These are phyloP conservation scores for Cercospora sesami DNA, from an alignment of 2,329 filamentous ascomycete genomes.

Conservation along the genomic window DNA sequence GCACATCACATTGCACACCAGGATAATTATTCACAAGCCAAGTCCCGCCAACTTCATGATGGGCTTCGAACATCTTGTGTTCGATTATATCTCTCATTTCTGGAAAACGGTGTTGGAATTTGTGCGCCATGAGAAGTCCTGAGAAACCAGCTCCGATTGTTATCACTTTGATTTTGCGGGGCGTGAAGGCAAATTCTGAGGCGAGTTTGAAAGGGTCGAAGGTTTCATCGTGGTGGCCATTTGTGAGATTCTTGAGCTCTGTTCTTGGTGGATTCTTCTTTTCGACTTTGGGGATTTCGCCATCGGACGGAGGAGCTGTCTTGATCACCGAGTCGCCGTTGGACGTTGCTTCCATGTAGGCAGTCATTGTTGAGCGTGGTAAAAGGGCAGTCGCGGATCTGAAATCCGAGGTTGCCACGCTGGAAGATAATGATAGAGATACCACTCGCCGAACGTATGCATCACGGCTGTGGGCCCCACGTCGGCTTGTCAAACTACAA, in stretches of 20 bases:
- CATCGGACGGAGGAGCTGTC: background rate
- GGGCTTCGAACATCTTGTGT: constrained; percentile 6
- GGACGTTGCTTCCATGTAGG: background rate
- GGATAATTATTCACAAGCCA: constrained; percentile 12
- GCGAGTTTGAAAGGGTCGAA: background rate
- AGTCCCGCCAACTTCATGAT: constrained; percentile 14
- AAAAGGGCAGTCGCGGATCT: background rate
- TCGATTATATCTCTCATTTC: background rate
- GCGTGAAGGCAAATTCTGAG: background rate
- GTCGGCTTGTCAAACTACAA: background rate
- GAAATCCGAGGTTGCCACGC: background rate
- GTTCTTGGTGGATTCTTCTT: background rate
- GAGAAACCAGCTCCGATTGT: constrained; percentile 19
- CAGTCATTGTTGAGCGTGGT: background rate
- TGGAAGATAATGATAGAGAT: background rate
- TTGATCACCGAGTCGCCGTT: background rate
- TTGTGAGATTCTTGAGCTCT: background rate
- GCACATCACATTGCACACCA: constrained; percentile 15
- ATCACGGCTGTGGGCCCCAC: background rate
- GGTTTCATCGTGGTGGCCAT: background rate
- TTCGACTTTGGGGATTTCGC: background rate
- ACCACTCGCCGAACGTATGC: background rate
- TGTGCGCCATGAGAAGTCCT: constrained; percentile 12
- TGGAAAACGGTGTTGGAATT: constrained; percentile 6
- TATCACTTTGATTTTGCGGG: constrained; percentile 3